Evolutionary conservation across 768 basidiomycete genomes (phyloP), one percentile per base, ranked within the genome.

Genomic region (Rhodotorula graminis): DNA sequence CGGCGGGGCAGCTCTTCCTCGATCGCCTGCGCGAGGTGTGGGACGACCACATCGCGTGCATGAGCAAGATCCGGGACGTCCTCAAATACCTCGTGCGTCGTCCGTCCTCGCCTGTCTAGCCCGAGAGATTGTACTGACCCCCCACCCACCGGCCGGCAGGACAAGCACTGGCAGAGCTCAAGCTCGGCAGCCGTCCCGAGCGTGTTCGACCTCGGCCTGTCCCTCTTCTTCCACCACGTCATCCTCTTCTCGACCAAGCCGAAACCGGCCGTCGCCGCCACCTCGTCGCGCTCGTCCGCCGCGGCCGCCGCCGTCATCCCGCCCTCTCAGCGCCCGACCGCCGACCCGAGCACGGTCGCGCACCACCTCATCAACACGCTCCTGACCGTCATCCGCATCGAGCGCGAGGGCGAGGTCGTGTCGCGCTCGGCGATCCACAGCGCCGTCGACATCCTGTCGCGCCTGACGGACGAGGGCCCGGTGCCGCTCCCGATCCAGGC

Each of bases 31-130:
- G 87, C 79, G 85, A 86, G 44, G 90, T 95, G 0, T 98, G 96
- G 94, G 90, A 94, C 67, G 93, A 97, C 80, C 96, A 99, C 81
- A 88, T 84, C 10, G 87, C 88, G 19, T 92, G 88, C 80, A 91
- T 97, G 91, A 83, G 85, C 40, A 91, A 94, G 80, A 80, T 99
- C 70, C 87, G 89, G 19, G 92, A 93, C 81, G 87, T 99, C 55
- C 84, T 98, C 75, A 92, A 91, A 79, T 99, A 99, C 80, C 96
- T 99, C 93, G 96, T 96, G 77, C 67, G 86, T 82, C 52, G 9
- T n/a, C 3, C 3, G 19, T 23, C 18, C 19, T 47, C 49, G 7
- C 37, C 58, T 19, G n/a, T n/a, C 37, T 4, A 37, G 37, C 37
- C 37, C 37, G 37, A 37, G 29, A 2, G 15, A 0, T 12, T 21